Evolutionary conservation across 768 basidiomycete genomes (phyloP), one percentile per base, ranked within the genome.

Genomic region (Inosperma sp.): DNA sequence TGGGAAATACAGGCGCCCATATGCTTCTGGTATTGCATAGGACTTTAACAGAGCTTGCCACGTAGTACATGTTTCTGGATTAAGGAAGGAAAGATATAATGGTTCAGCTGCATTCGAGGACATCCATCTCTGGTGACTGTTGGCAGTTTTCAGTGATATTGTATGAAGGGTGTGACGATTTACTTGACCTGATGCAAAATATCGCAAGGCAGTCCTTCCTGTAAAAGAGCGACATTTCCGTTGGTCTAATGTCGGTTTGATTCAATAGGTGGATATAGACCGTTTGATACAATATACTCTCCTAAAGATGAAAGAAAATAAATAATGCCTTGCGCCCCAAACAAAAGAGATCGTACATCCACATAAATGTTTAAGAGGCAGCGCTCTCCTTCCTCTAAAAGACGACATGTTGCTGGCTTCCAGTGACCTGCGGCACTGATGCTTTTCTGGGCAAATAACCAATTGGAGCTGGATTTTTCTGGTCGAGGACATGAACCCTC

Each of bases 21-120:
- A 88, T 48, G 86, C 80, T 65, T 92, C 90, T 1, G 88, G 84
- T 44, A 77, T 76, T 10, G 92, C 84, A 65, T 87, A 91, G 3
- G 90, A 88, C 52, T 83, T 82, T 49, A 93, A 72, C 44, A 93
- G 79, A 19, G 84, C 81, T 41, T 88, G 73, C 90, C 92, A 94
- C 2, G 83, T 80, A 56, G 83, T 78, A 58, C 81, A 79, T 6
- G 72, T 66, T 48, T 89, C 86, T 2, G 77, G 58, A 56, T 80
- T 82, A 25, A 74, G 60, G 62, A 94, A 90, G 56, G 82, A 79
- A 30, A 93, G 70, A 65, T 89, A 90, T 42, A 93, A 68, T 1
- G 86, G 86, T 51, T 88, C 85, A 7, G 75, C 68, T 13, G 71
- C 71, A 30, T 67, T 66, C 16, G 63, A 68, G 1, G 81, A 74